These are phyloP conservation scores for Pseudogymnoascus sp. DNA, from an alignment of 2,329 filamentous ascomycete genomes.

Conservation along the genomic window DNA sequence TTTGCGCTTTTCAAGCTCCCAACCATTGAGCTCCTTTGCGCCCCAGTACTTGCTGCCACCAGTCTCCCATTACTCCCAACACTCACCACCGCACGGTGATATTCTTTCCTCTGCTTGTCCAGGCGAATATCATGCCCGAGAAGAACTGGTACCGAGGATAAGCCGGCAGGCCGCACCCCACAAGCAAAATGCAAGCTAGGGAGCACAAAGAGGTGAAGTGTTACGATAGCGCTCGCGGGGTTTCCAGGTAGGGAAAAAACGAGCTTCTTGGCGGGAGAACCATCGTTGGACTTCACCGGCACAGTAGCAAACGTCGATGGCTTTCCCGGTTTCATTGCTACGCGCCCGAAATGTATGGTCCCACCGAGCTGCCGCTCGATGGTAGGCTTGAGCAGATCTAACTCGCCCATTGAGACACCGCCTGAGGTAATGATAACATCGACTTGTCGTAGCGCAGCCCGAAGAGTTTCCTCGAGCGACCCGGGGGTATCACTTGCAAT, in stretches of 20 bases:
- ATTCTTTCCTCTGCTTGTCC: conserved; percentile 74
- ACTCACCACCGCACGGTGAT: conserved; percentile 72
- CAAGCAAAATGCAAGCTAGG: conserved; percentile 71
- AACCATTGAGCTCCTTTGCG: conserved; percentile 81
- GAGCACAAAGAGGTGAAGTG: conserved; percentile 87
- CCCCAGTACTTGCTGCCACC: conserved; percentile 72
- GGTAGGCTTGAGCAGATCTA: conserved; percentile 92
- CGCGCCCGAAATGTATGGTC: conserved; percentile 90
- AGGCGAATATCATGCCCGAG: conserved; percentile 64
- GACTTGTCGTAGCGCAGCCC: conserved; percentile 61
- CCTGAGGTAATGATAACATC: conserved; percentile 88
- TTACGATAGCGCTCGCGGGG: conserved; percentile 85
- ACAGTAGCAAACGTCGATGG: conserved; percentile 94
- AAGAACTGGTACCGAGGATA: conserved; percentile 63
- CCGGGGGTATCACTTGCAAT: conserved; percentile 70
- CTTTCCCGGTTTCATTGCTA: conserved; percentile 97
- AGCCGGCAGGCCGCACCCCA: conserved; percentile 57
- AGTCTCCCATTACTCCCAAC: conserved; percentile 58
- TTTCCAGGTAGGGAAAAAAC: conserved; percentile 92
- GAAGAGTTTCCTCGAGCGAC: conserved; percentile 66
- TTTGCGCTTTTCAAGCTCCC: conserved; percentile 86
- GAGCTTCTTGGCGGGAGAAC: conserved; percentile 53
- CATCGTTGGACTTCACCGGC: conserved; percentile 51
- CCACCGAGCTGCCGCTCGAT: conserved; percentile 84
- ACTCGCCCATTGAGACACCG: conserved; percentile 94